Evolutionary conservation across 2,329 filamentous ascomycete genomes (phyloP), one percentile per base, ranked within the genome.

Genomic region (Penicillium paneum): DNA sequence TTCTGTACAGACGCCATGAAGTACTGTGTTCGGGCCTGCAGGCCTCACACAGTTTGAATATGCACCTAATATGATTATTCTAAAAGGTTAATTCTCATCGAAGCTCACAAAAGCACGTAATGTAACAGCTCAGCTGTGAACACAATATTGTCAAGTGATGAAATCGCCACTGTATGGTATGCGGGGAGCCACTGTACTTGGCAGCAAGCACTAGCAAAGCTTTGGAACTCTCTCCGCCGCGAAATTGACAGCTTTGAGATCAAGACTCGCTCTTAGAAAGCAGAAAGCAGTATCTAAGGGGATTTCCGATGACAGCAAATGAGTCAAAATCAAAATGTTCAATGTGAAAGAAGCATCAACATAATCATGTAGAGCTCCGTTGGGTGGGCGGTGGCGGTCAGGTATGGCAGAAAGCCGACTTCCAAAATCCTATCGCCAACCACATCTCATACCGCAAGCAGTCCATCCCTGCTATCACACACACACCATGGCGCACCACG

Each of bases 401-500:
- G 24, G 0, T 1, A 5, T 29, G 63, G 67, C 69, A 69, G 57
- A 69, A 68, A 57, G 50, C 40, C 43, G 38, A 36, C 55, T 50
- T 50, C 66, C 63, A 64, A 69, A 68, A 66, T 67, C 60, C 60
- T 57, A 60, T 56, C 54, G 54, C 53, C 55, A 60, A 64, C 63
- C 49, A 64, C 62, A 60, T 61, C 61, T 53, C 63, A 53, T 58
- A 59, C 48, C 57, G 54, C 61, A 61, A 67, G 62, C 64, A 66
- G 63, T 42, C 61, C 49, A 62, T 60, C 55, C 58, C 58, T 61
- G 52, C 54, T 56, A 64, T 57, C 47, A 34, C 36, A 32, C 63
- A 66, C 62, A 67, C 74, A 75, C 67, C 64, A 83, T 83, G 80
- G 76, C 78, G 63, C 71, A 75, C 51, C 62, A 72, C 54, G 68